These are phyloP conservation scores for Lippia alba DNA, from an alignment of 305 asterid species.

Conservation along the genomic window DNA sequence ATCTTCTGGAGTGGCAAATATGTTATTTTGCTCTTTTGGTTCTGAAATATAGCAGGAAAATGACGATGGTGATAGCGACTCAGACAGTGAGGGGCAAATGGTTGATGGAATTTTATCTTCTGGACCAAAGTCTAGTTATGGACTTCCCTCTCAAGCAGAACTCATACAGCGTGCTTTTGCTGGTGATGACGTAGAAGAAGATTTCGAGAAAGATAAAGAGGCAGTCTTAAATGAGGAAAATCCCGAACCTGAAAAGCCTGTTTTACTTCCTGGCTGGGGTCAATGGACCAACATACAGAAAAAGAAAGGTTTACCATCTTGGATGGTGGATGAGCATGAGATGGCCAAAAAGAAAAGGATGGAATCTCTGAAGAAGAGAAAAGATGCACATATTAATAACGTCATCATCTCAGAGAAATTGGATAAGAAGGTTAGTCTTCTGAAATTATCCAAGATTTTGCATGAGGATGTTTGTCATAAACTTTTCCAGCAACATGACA, in stretches of 20 bases:
- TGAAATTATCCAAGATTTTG: background rate
- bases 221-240: constrained; percentile 77
- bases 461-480: constrained; percentile 7
- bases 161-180: constrained; percentile 94
- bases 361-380: constrained; percentile 85
- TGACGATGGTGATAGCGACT: constrained; percentile 58
- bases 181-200: constrained; percentile 91
- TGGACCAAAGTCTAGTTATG: constrained; percentile 63
- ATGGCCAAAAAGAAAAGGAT: constrained; percentile 73
- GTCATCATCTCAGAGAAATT: constrained; percentile 94
- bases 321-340: constrained; percentile 87
- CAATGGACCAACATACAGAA: constrained; percentile 90
- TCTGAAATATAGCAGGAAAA: constrained; percentile 38
- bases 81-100: constrained; percentile 85
- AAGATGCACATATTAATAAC: constrained; percentile 80
- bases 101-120: constrained; percentile 89
- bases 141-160: constrained; percentile 90
- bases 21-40: constrained; percentile 6
- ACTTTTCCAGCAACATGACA: background rate
- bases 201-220: constrained; percentile 79
- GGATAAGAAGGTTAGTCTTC: constrained; percentile 72
- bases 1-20: constrained; percentile 20
- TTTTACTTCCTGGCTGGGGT: constrained; percentile 94
- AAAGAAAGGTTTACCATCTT: constrained; percentile 83
- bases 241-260: constrained; percentile 89